phyloP scores from a whole-genome alignment of 1,139 yeast species.

The Magnusiomyces sp. region DNA sequence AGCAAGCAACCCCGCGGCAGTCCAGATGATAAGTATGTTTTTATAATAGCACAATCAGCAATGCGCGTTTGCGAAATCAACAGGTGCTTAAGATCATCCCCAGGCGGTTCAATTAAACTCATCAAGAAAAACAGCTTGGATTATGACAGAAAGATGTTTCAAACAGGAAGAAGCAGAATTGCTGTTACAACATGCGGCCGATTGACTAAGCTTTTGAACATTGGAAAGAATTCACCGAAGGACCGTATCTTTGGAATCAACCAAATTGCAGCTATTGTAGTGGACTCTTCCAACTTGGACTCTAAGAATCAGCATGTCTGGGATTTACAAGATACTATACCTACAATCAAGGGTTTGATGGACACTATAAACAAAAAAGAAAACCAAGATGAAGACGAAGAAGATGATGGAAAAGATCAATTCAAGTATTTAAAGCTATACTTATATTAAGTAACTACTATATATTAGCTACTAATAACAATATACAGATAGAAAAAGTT shows the following conservation, averaged over 20 bases:
- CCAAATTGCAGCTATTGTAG: conserved; percentile 41
- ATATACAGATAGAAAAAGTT: too few species aligned
- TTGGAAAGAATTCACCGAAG: conserved; percentile 19
- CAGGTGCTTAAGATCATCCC: conserved; percentile 41
- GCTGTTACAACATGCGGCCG: conserved; percentile 64
- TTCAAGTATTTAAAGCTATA: not conserved
- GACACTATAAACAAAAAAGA: not conserved
- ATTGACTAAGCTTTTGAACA: conserved; percentile 41
- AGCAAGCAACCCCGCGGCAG: not conserved
- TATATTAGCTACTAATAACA: not conserved
- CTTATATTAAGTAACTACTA: not conserved
- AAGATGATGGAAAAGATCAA: not conserved
- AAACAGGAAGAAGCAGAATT: conserved; percentile 43
- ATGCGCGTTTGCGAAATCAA: conserved; percentile 65
- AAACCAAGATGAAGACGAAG: not conserved
- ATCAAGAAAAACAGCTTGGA: conserved; percentile 58
- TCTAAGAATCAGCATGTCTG: conserved; percentile 54
- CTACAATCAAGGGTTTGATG: conserved; percentile 18
- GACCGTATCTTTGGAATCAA: conserved; percentile 1
- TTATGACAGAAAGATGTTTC: conserved; percentile 48
- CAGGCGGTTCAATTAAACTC: conserved; percentile 47
- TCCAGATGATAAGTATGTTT: conserved; percentile 31
- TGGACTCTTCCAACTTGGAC: conserved; percentile 59
- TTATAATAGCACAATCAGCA: conserved; percentile 62
- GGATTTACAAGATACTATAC: conserved; percentile 39